Base-by-base conservation (phyloP, 2,329 filamentous ascomycete species). In the Paraconiothyrium sp. region DNA sequence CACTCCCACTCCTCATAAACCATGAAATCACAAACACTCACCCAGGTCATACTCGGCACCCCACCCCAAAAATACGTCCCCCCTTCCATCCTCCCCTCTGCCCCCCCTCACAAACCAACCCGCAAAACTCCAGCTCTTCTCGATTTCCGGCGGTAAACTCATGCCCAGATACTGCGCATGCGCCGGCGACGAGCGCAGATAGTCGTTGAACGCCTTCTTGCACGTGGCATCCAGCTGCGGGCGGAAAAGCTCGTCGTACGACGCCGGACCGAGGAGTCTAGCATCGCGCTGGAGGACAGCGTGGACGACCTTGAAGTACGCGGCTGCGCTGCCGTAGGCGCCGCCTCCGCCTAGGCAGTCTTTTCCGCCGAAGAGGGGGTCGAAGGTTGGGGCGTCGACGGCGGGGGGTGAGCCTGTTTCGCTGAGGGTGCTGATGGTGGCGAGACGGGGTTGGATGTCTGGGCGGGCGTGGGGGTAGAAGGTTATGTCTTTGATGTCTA, bases 401-500 rank as follows among this genome's bases (percentile, higher is more conserved):
- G 54, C 57, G 2, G 43, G 52, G 1, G 11, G 41, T 22, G 58
- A 34, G 9, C 62, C 62, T n/a, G 13, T 50, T 16, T 62, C 60
- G 32, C 32, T 51, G 9, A 62, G 30, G 7, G 49, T 62, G 47
- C 57, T 65, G 5, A 65, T 27, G 0, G 43, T 60, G 13, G 63
- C 66, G 24, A 60, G 14, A 3, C 59, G 52, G 4, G 41, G 57
- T 52, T 58, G 48, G 27, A 70, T 57, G 27, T 65, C 66, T 2
- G 51, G 55, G 5, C 58, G 57, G 13, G 52, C 7, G 1, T 57
- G 34, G 0, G 64, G 86, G 51, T 88, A 77, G 81, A 90, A 86
- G 62, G 79, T 83, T 67, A 88, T 82, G 51, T 84, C 80, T 4
- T 80, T 76, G 58, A 83, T 69, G 5, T 74, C 77, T 7, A 83